These are phyloP conservation scores for Porpolomopsis calyptriformis DNA, from an alignment of 768 basidiomycete species.

Conservation along the genomic window DNA sequence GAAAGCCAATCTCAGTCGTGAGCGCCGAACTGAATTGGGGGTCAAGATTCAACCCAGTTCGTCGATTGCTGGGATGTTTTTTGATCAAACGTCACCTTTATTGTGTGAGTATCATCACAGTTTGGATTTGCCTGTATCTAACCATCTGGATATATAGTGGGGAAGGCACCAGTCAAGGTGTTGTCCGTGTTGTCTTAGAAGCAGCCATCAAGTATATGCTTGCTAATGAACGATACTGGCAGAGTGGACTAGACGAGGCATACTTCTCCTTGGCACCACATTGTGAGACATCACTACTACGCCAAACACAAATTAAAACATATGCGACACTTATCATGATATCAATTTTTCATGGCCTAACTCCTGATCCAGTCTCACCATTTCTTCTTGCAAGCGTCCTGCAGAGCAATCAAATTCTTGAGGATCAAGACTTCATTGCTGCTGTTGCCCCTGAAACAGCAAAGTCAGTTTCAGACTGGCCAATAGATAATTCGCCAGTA, in stretches of 20 bases:
- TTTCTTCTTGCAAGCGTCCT: not conserved
- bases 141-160: not conserved
- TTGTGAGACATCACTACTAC: not conserved
- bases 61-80: slow-evolving; percentile 1
- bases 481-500: not conserved
- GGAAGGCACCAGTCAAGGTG: not conserved
- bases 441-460: not conserved
- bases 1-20: not conserved
- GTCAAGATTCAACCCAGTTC: not conserved
- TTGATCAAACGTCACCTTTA: not conserved
- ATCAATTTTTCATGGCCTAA: not conserved
- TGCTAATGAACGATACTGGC: not conserved
- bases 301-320: not conserved
- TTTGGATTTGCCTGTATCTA: not conserved
- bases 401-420: not conserved
- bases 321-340: not conserved
- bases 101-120: not conserved
- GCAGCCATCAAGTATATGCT: not conserved
- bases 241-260: not conserved
- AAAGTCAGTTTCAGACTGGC: not conserved
- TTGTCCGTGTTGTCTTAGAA: not conserved
- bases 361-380: not conserved
- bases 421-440: not conserved
- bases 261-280: not conserved
- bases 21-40: not conserved